Base-by-base conservation (phyloP, 805 yeast genomes). In the Wickerhamomyces chaumierensis region DNA sequence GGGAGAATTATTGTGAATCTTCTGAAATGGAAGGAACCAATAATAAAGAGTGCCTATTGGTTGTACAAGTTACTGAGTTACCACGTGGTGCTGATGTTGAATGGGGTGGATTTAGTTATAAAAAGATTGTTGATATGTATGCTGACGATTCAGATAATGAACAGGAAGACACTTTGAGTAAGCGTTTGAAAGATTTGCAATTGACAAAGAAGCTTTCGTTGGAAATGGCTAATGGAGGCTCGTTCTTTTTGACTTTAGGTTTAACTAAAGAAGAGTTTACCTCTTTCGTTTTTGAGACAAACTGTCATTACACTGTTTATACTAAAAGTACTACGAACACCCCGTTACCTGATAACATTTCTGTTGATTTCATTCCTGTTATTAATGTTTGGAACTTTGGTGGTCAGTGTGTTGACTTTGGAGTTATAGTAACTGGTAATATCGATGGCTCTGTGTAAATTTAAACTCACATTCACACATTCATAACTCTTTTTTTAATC, bases 11-110 rank as follows among this genome's bases (percentile, higher is more conserved):
- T 49, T 47, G 57, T 19, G 46, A 53, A 36, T 25, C 29, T 25
- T 25, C n/a, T 9, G 48, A 41, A 28, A 47, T 29, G 48, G 62
- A 38, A 5, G 42, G 40, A 3, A 57, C 7, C 7, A 25, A 56
- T 38, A 52, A 52, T 5, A 12, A 20, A 3, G 48, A 57, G 34
- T 48, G 51, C 11, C 52, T 81, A 29, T 52, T 77, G 12, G 62
- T 81, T 12, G 80, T 73, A 0, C 64, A 69, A 47, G 80, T 81
- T 1, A 55, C 63, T 0, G 66, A 59, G 27, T 60, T 85, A 37
- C 95, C 95, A 5, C 71, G 69, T 38, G 62, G 63, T 31, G 86
- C 88, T 0, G 53, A 55, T 17, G 70, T 81, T 27, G 95, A 85
- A 60, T 82, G 94, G 90, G 73, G 79, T 29, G 94, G 90, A 1